These are phyloP conservation scores for Alternaria ethzedia DNA, from an alignment of 2,329 filamentous ascomycete species.

Conservation along the genomic window DNA sequence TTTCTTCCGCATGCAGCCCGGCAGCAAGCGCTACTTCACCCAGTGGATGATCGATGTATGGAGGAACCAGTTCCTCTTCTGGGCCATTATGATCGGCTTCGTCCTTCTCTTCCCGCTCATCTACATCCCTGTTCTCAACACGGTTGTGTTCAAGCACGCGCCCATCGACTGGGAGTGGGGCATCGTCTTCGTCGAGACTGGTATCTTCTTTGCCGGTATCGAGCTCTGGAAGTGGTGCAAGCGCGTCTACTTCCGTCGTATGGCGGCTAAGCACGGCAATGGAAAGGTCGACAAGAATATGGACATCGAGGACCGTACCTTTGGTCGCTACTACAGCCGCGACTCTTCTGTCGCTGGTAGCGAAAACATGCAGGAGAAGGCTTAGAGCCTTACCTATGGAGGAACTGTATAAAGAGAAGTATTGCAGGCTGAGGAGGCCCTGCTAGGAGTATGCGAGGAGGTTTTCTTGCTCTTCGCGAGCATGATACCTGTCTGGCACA, in stretches of 20 bases:
- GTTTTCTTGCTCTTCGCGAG: background rate
- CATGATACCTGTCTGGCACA: background rate
- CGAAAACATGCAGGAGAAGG: slow-evolving; percentile 5
- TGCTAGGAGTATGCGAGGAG: background rate
- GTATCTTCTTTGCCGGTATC: slow-evolving; percentile 68
- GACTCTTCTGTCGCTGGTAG: background rate
- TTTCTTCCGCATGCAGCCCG: slow-evolving; percentile 77
- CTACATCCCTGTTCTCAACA: slow-evolving; percentile 73
- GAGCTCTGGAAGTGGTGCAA: slow-evolving; percentile 74
- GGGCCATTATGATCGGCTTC: slow-evolving; percentile 52
- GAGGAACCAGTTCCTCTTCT: slow-evolving; percentile 71
- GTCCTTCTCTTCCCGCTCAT: slow-evolving; percentile 55
- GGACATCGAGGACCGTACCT: slow-evolving; percentile 26
- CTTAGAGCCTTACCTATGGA: background rate
- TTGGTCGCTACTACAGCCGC: slow-evolving; percentile 22
- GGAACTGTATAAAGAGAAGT: background rate
- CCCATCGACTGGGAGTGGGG: slow-evolving; percentile 74
- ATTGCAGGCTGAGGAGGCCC: background rate
- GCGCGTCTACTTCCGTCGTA: slow-evolving; percentile 51
- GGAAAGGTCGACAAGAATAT: slow-evolving; percentile 18
- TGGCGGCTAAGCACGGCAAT: slow-evolving; percentile 14
- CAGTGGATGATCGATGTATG: slow-evolving; percentile 73
- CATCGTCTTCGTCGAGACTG: slow-evolving; percentile 66
- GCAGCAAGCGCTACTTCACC: slow-evolving; percentile 54
- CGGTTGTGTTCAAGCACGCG: slow-evolving; percentile 68